Base-by-base conservation (phyloP, 371 early-diverging fungal genomes). In the Rhizopus arrhizus region DNA sequence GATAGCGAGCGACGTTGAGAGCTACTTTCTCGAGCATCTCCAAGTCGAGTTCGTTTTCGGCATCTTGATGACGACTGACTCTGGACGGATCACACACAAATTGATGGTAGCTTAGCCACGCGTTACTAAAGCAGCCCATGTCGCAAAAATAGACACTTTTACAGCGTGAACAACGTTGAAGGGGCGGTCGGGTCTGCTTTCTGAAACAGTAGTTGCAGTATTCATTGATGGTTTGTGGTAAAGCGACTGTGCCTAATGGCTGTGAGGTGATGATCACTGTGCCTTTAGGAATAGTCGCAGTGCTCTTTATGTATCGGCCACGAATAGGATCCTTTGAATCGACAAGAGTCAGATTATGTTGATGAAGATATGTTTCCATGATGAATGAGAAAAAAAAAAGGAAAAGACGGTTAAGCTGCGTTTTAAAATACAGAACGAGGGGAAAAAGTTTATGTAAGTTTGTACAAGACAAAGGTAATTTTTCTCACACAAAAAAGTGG, bases 161-260 rank as follows among this genome's bases (percentile, higher is more conserved):
- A 34, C 80, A 80, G n/a, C 68, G 75, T n/a, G 80, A 77, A 33
- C 80, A 80, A 32, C 80, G 69, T 52, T 80, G 76, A 5, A 74
- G 58, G 7, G 72, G 64, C 16, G 65, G 52, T 4, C 61, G 48
- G 5, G 56, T 53, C 28, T 70, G 65, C 41, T 69, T 69, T 59
- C 72, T 53, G 49, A 76, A 80, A 40, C 80, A 80, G 32, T 75
- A 77, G 38, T 80, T 77, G 58, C 80, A 80, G 36, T 62, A 65
- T 16, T 80, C 80, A 36, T 65, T 66, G 2, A 57, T 54, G 12
- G 61, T 55, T 28, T 73, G 63, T 45, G 68, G 61, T 36, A 80
- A 61, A 32, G 67, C 49, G 5, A 76, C 72, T n/a, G 73, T 68
- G 7, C 72, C 80, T 7, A 80, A 52, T 3, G 80, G 77, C 35